Conservation (phyloP, 2,329 filamentous ascomycete species). For the Lasiodiplodia citricola region DNA sequence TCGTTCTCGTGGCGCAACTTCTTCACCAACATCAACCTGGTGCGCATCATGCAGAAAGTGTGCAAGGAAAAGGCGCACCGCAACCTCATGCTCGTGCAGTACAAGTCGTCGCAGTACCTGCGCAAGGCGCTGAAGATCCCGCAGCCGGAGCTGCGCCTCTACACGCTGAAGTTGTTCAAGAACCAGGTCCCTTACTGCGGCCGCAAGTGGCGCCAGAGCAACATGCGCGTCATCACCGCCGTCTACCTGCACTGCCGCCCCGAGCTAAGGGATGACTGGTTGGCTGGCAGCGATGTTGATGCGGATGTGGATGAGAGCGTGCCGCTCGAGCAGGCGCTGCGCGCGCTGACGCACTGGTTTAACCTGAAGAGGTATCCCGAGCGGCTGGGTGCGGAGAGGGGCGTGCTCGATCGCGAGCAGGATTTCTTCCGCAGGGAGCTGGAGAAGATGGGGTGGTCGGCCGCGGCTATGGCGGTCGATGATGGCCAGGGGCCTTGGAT, state of each 20-base stretch:
- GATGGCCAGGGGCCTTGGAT: neutral
- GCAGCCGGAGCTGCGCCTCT: constrained; percentile 83
- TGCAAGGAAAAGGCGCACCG: constrained; percentile 95
- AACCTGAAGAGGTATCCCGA: constrained; percentile 84
- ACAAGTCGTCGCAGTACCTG: constrained; percentile 91
- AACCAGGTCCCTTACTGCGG: constrained; percentile 98
- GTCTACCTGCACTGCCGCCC: constrained; percentile 94
- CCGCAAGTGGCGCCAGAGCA: constrained; percentile 95
- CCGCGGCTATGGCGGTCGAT: constrained; percentile 17
- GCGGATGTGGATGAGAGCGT: constrained; percentile 92
- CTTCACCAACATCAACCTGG: constrained; percentile 92
- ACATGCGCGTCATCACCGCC: constrained; percentile 98
- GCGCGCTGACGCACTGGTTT: constrained; percentile 92
- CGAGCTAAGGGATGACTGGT: constrained; percentile 93
- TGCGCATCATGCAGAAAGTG: constrained; percentile 96
- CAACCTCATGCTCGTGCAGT: constrained; percentile 90
- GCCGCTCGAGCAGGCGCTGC: constrained; percentile 86
- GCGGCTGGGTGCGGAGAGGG: constrained; percentile 63
- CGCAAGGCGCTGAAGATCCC: constrained; percentile 91
- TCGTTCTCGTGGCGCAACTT: constrained; percentile 91
- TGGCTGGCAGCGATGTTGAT: constrained; percentile 88
- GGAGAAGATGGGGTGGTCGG: constrained; percentile 55
- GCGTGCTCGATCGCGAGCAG: constrained; percentile 50
- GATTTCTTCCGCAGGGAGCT: constrained; percentile 57
- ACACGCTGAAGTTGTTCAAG: constrained; percentile 98